Evolutionary conservation across 768 basidiomycete species (phyloP).

Genomic region (Tubosaeta sp.): DNA sequence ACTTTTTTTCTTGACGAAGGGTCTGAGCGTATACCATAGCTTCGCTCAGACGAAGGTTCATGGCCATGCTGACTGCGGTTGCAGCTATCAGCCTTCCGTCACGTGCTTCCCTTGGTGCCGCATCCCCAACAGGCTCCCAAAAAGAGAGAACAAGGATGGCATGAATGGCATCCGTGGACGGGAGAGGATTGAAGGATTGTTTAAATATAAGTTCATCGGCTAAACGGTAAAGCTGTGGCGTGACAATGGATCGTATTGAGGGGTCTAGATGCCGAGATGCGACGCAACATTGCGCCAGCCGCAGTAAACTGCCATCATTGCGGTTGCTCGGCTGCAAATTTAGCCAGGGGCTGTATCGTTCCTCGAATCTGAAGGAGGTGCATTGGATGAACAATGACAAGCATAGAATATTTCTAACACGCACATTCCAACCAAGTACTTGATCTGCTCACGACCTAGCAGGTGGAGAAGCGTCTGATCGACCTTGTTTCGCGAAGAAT

Average conservation of each 20-base stretch:
- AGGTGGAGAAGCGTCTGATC: constrained; percentile 30
- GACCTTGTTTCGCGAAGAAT: constrained; percentile 20
- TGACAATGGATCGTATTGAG: constrained; percentile 31
- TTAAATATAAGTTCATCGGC: constrained; percentile 37
- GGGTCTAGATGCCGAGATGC: constrained; percentile 42
- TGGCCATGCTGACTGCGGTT: constrained; percentile 44
- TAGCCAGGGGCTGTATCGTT: constrained; percentile 42
- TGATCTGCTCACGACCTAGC: constrained; percentile 32
- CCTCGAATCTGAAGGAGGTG: constrained; percentile 34
- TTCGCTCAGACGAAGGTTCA: constrained; percentile 38
- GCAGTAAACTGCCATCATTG: constrained; percentile 33
- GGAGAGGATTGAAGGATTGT: constrained; percentile 40
- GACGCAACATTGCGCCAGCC: constrained; percentile 44
- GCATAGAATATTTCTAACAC: constrained; percentile 6
- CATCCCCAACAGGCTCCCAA: constrained; percentile 40
- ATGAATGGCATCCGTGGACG: constrained; percentile 39
- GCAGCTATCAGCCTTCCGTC: constrained; percentile 40
- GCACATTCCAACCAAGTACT: constrained; percentile 38
- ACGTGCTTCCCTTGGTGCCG: constrained; percentile 27
- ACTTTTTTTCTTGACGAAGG: constrained; percentile 29
- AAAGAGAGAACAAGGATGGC: constrained; percentile 40
- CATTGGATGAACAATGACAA: not conserved
- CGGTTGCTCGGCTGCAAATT: constrained; percentile 32
- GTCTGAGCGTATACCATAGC: constrained; percentile 31
- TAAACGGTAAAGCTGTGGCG: constrained; percentile 39